Base-by-base conservation (phyloP, 2,329 filamentous ascomycete genomes). In the Apiospora sp. region DNA sequence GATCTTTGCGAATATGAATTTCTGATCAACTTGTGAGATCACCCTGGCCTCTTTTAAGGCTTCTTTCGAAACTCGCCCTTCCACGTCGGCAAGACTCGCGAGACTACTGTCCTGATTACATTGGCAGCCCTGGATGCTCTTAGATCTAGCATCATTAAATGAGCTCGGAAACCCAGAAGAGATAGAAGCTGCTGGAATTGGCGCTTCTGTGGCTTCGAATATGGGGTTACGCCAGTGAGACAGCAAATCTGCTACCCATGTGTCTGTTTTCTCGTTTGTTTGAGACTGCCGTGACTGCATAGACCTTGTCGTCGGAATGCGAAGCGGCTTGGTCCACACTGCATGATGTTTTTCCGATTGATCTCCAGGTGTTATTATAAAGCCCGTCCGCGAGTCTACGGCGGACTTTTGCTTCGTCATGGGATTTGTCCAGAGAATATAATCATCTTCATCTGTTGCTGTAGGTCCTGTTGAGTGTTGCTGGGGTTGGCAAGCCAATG, bases 21-120 rank as follows among this genome's bases (percentile, higher is more conserved):
- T 99, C 19, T 85, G 87, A 80, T 98, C 96, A 1, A 99, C 92
- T 78, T 99, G 96, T 0, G 91, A 87, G 58, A 99, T 88, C 0
- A 98, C 85, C 68, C 88, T 83, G 0, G 93, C 93, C 10, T 82
- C 79, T 1, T 81, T 79, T 12, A 98, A 83, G 0, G 87, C 87
- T 5, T 84, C 78, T 75, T 91, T 93, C 0, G 91, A 93, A 1
- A 98, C 81, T 14, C 85, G 84, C 0, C 86, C 83, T 43, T 81
- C 79, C 2, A 84, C 74, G 10, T 49, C 73, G 58, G 69, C 12
- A 74, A 81, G 8, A 61, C 77, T 67, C 67, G 78, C 69, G 12
- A 64, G 22, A n/a, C 30, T 64, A 41, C 34, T 64, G 19, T 41
- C 54, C 7, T 37, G 54, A 14, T 34, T 61, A 30, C 30, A 41